Evolutionary conservation across 2,329 filamentous ascomycete species (phyloP).

Genomic region (Penicillium sp.): DNA sequence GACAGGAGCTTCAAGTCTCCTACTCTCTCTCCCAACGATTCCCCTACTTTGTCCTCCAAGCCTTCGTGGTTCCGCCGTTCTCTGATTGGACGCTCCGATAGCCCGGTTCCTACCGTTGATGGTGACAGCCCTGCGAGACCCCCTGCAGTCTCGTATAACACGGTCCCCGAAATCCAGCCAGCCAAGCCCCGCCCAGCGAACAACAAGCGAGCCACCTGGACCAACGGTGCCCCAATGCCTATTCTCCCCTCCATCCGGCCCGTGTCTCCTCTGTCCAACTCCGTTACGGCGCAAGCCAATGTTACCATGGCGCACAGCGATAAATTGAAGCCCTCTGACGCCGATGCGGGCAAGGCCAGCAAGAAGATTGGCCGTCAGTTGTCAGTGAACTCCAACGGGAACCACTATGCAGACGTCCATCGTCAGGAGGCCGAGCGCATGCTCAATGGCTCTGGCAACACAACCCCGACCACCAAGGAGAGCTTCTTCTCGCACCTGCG

Average conservation of each 20-base stretch:
- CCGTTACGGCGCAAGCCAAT: slow-evolving; percentile 84
- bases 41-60: slow-evolving; percentile 67
- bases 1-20: slow-evolving; percentile 65
- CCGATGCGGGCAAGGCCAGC: slow-evolving; percentile 57
- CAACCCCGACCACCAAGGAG: slow-evolving; percentile 78
- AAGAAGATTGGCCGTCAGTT: slow-evolving; percentile 96
- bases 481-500: slow-evolving; percentile 97
- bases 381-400: slow-evolving; percentile 85
- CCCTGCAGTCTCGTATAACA: slow-evolving; percentile 43
- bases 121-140: slow-evolving; percentile 40
- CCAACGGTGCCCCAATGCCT: slow-evolving; percentile 83
- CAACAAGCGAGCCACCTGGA: slow-evolving; percentile 89
- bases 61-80: slow-evolving; percentile 97
- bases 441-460: slow-evolving; percentile 73
- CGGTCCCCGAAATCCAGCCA: slow-evolving; percentile 42
- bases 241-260: slow-evolving; percentile 93
- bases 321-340: slow-evolving; percentile 26
- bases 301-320: slow-evolving; percentile 59
- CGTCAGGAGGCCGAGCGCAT: slow-evolving; percentile 88
- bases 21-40: slow-evolving; percentile 61
- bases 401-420: slow-evolving; percentile 87
- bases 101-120: slow-evolving; percentile 56
- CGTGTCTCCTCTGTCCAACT: slow-evolving; percentile 92
- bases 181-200: slow-evolving; percentile 58
- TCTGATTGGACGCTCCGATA: slow-evolving; percentile 75